Base-by-base conservation (phyloP, 1,284 basidiomycete genomes). In the Apiotrichum brassicae region DNA sequence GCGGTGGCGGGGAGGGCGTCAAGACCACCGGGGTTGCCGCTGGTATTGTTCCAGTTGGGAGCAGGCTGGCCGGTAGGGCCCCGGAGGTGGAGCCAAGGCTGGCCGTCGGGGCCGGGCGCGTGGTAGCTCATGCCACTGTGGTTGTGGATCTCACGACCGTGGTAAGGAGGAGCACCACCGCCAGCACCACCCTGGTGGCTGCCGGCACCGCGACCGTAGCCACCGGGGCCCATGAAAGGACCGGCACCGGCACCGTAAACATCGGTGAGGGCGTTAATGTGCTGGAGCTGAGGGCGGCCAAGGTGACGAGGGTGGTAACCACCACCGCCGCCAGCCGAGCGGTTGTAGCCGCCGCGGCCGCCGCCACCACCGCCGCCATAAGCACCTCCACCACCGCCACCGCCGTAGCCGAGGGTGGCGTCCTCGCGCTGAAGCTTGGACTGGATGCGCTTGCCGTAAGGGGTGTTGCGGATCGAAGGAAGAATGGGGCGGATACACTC, bases 401-500 rank as follows among this genome's bases (percentile, higher is more conserved):
- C 84, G 58, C 79, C 81, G 37, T 68, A 65, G 50, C 63, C 60
- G 56, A 72, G 68, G 26, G 72, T 71, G 20, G 87, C 86, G 68
- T 90, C 87, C 75, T 93, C 88, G 49, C 90, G 86, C 73, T 94
- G 90, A 49, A 97, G 78, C 76, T 95, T 95, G 77, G 90, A 92
- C 75, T 95, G 92, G 64, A 97, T 97, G 46, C 93, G 85, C 78
- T 97, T 97, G 63, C 92, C 92, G 65, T 97, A 97, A 4, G 92
- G 92, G 5, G 92, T 97, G 75, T 95, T 97, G 64, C 92, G 86
- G 67, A 97, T 95, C 57, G 95, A 80, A 3, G 90, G 92, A 25
- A 97, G 79, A 54, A 95, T 91, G n/a, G 93, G 93, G 47, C 92
- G 86, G 68, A 97, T 97, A 62, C 88, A 89, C 68, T 95, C 91